Evolutionary conservation across 148 eudicot genomes (phyloP).

Genomic region (Oxyria digyna): DNA sequence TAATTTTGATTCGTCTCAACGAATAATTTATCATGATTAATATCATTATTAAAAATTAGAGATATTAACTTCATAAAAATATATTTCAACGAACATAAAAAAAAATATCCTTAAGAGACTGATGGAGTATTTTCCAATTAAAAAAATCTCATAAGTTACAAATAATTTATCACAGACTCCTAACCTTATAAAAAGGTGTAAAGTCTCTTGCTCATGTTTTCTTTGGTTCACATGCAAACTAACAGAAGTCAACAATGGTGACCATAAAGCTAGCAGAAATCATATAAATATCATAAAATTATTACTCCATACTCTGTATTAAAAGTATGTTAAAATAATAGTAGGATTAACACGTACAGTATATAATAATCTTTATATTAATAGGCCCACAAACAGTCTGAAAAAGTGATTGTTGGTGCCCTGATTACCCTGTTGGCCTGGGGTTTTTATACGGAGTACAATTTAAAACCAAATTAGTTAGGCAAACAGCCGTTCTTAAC

Average conservation of each 20-base stretch:
- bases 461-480: slow-evolving; percentile 1
- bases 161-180: not conserved
- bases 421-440: slow-evolving; percentile 5
- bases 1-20: no score
- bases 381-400: not conserved
- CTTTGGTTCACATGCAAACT: slow-evolving; percentile 8
- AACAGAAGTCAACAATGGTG: slow-evolving; percentile 6
- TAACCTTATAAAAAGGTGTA: not conserved
- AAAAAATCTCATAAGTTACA: no score
- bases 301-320: no score
- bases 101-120: no score
- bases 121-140: no score
- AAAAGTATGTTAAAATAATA: not conserved
- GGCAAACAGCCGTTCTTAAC: slow-evolving; percentile 8
- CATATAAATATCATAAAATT: not conserved
- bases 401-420: slow-evolving; percentile 2
- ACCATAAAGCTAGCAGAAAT: slow-evolving; percentile 1
- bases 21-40: no score
- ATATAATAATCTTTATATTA: no score
- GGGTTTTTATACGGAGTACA: not conserved
- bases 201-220: not conserved
- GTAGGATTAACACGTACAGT: no score
- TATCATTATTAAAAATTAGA: no score
- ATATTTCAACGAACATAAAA: no score
- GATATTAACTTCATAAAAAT: no score